phyloP scores from a whole-genome alignment of 2,329 filamentous ascomycete genomes.

The Venturia oleaginea region DNA sequence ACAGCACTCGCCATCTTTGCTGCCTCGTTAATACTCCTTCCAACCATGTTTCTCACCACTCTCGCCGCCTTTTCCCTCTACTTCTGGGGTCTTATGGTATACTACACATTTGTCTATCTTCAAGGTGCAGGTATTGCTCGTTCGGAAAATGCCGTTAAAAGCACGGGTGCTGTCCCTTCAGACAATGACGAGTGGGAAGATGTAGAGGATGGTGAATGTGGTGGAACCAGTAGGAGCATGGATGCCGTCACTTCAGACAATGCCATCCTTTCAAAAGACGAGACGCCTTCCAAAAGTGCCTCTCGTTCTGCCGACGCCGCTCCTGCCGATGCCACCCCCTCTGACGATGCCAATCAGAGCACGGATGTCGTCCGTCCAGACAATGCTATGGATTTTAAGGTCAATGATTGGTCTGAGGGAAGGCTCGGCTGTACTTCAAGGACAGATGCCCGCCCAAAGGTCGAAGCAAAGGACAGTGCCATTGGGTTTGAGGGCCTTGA shows the following conservation, averaged over 20 bases:
- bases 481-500: background rate
- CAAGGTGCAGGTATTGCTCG: background rate
- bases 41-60: conserved; percentile 57
- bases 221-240: background rate
- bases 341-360: background rate
- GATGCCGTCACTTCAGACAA: background rate
- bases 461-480: background rate
- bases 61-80: conserved; percentile 56
- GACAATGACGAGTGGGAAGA: background rate
- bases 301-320: background rate
- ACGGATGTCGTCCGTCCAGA: background rate
- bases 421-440: background rate
- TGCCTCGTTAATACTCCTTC: conserved; percentile 58
- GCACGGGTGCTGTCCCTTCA: background rate
- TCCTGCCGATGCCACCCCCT: background rate
- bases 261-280: background rate
- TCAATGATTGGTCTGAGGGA: background rate
- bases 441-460: background rate
- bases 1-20: conserved; percentile 59
- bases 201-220: background rate
- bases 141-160: background rate
- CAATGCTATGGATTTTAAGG: background rate
- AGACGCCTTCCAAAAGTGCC: too few relatives aligned
- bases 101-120: conserved; percentile 29
- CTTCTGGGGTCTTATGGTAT: conserved; percentile 56